Evolutionary conservation across 2,329 filamentous ascomycete species (phyloP).

Genomic region (Cercospora sesami): DNA sequence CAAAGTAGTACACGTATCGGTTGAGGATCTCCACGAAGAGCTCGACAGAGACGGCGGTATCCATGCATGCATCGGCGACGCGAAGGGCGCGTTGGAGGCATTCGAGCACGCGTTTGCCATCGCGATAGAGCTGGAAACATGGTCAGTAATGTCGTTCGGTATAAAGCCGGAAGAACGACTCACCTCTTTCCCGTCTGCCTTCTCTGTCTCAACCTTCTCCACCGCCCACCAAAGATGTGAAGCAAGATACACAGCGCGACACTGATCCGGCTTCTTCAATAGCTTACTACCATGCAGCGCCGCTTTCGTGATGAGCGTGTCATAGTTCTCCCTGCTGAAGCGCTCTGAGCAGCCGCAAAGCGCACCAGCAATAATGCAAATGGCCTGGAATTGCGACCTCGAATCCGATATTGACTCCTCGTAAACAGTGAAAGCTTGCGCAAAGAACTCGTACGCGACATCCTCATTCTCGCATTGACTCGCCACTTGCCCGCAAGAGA

Average conservation of each 20-base stretch:
- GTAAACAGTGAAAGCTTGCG: conserved; percentile 96
- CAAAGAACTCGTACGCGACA: conserved; percentile 96
- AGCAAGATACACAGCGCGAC: conserved; percentile 90
- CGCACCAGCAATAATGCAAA: conserved; percentile 87
- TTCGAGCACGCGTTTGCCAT: conserved; percentile 94
- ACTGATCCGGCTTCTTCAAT: conserved; percentile 96
- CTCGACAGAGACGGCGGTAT: conserved; percentile 93
- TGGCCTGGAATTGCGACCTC: conserved; percentile 94
- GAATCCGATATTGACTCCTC: conserved; percentile 96
- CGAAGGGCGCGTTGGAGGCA: conserved; percentile 92
- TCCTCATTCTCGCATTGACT: conserved; percentile 92
- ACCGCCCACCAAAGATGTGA: conserved; percentile 98
- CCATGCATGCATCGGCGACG: conserved; percentile 98
- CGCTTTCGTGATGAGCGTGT: conserved; percentile 96
- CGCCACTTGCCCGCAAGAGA: conserved; percentile 87
- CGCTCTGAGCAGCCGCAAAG: conserved; percentile 78
- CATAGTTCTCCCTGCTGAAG: conserved; percentile 96
- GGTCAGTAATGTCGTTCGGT: conserved; percentile 11
- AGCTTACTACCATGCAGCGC: conserved; percentile 95
- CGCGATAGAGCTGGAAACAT: conserved; percentile 77
- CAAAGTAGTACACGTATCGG: conserved; percentile 98
- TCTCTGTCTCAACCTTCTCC: conserved; percentile 70
- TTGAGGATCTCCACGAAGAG: conserved; percentile 98
- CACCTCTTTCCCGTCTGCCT: conserved; percentile 35
- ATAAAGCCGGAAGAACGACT: neutral